Percentiles rank a stretch among this genome's conserved stretches.
These are phyloP conservation scores for Davidsoniella virescens DNA, from an alignment of 2,329 filamentous ascomycete species.

Conservation along the genomic window DNA sequence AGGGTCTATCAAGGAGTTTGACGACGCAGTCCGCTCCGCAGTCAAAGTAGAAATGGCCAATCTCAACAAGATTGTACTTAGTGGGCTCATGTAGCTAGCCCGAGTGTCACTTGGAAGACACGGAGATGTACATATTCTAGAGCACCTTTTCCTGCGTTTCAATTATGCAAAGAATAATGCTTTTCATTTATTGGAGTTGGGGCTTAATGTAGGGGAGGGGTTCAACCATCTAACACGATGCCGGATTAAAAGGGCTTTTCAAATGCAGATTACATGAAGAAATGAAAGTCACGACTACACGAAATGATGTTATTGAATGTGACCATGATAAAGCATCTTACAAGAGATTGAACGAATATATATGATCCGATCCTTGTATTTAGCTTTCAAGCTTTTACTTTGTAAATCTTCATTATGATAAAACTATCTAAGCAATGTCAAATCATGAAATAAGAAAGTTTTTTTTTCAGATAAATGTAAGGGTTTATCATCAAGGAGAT, in stretches of 20 bases:
- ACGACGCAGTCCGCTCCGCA: conserved; percentile 63
- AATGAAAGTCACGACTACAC: too few relatives aligned
- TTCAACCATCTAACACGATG: neutral
- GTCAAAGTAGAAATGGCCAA: conserved; percentile 70
- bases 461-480: conserved; percentile 12
- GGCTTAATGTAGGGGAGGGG: neutral
- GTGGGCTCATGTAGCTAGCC: conserved; percentile 53
- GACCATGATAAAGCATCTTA: neutral
- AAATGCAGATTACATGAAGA: too few relatives aligned
- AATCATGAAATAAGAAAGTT: conserved; percentile 1
- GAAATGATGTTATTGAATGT: neutral
- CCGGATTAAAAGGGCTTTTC: too few relatives aligned
- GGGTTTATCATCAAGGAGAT: conserved; percentile 13
- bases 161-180: neutral
- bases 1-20: conserved; percentile 79
- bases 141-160: neutral
- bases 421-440: neutral
- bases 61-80: conserved; percentile 75
- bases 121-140: neutral
- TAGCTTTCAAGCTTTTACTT: neutral
- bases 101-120: neutral
- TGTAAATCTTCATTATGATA: neutral
- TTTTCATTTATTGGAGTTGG: neutral
- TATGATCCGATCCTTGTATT: too few relatives aligned
- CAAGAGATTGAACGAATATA: neutral